A percentile compares a stretch with the other conserved stretches of the same genome.
Conservation (phyloP, 148 eudicot genomes). For the Limonium bicolor region DNA sequence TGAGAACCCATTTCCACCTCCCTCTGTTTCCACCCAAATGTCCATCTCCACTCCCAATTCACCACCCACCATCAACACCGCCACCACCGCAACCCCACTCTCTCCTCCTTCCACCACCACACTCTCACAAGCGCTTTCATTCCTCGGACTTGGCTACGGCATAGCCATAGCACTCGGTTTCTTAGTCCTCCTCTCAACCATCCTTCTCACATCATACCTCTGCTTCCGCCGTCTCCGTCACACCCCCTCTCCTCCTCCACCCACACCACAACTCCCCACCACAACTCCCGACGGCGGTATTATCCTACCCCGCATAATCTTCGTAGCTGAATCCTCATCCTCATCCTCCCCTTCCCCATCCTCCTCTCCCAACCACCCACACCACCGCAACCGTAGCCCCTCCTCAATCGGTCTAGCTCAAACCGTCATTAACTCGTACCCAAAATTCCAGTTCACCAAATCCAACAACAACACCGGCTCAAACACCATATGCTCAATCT, state of each 20-base stretch:
- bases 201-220: slow-evolving; percentile 39
- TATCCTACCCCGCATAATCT: slow-evolving; percentile 62
- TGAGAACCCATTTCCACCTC: slow-evolving; percentile 12
- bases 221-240: slow-evolving; percentile 8
- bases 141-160: too few relatives aligned
- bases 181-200: too few relatives aligned
- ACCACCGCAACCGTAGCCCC: slow-evolving; percentile 17
- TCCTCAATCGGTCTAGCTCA: slow-evolving; percentile 57
- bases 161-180: too few relatives aligned
- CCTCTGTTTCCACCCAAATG: slow-evolving; percentile 10
- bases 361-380: slow-evolving; percentile 31
- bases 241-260: slow-evolving; percentile 15
- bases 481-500: too few relatives aligned
- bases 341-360: too few relatives aligned
- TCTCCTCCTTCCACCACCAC: slow-evolving; percentile 53
- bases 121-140: too few relatives aligned
- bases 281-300: slow-evolving; percentile 14
- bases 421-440: slow-evolving; percentile 62
- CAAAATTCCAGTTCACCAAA: slow-evolving; percentile 35
- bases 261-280: slow-evolving; percentile 6
- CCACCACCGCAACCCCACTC: too few relatives aligned
- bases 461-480: neutral
- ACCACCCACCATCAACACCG: too few relatives aligned
- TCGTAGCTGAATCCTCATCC: slow-evolving; percentile 86
- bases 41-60: slow-evolving; percentile 24